Evolutionary conservation across 148 eudicot genomes (phyloP), one percentile per base, ranked within the genome.

Genomic region (Arctostaphylos glauca): DNA sequence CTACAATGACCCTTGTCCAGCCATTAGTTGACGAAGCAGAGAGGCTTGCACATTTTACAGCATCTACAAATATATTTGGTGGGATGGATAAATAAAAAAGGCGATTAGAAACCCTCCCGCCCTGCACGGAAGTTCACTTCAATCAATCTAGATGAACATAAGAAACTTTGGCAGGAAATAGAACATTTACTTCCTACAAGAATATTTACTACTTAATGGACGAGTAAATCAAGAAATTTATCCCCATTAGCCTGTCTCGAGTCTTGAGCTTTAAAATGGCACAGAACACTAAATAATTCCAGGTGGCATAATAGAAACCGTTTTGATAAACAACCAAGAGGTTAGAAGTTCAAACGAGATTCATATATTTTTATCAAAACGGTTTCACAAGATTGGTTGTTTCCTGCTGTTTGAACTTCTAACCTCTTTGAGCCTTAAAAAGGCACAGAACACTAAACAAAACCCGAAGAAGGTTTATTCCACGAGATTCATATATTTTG

Each of bases 1-100:
- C 99, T 25, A 96, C 99, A 72, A 96, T 96, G 83, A 96, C 99
- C 82, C 98, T 85, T 12, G 98, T 96, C 99, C 99, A 96, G 71
- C 99, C 99, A 89, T 83, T 82, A 67, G 92, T 86, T 48, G 99
- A 87, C 19, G 99, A 94, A 62, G 99, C 92, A 53, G 98, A 96
- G 25, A 81, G 81, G 85, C 98, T 96, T n/a, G 99, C 97, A 73
- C 95, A 92, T 89, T 82, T 90, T 52, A 96, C 99, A 80, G 98
- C 98, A 85, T 94, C 92, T 50, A 94, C 87, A 84, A 96, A 96
- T 67, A 96, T 94, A 85, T 96, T 96, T 56, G 99, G 99, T 76
- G 99, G 99, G 72, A 96, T 94, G 2, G 99, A 96, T 80, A 96
- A 87, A 86, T 96, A 96, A 87, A 92, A 96, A 38, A 96, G 97